Conservation (phyloP, 148 eudicot genomes). For the Camellia lanceoleosa region DNA sequence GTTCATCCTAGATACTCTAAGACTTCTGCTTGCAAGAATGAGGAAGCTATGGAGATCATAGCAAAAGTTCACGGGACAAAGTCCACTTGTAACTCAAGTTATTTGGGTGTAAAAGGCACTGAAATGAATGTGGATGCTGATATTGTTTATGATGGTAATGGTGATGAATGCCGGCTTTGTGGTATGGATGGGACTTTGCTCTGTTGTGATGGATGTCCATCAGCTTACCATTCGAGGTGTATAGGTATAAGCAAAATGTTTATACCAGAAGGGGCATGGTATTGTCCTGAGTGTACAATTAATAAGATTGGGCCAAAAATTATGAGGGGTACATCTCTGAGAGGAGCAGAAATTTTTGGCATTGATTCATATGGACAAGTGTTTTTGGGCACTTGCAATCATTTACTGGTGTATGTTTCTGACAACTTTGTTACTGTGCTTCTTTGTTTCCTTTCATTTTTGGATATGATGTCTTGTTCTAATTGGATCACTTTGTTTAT, state of each 20-base stretch:
- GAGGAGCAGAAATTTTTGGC: conserved; percentile 74
- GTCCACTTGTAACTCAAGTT: conserved; percentile 20
- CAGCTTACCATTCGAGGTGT: conserved; percentile 94
- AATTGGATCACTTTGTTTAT: too few relatives aligned
- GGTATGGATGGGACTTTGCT: conserved; percentile 93
- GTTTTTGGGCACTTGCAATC: conserved; percentile 75
- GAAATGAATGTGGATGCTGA: conserved; percentile 26
- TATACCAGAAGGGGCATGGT: conserved; percentile 83
- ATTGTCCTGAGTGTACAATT: conserved; percentile 86
- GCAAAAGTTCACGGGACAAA: conserved; percentile 25
- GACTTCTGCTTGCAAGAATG: conserved; percentile 45
- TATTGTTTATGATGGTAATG: conserved; percentile 62
- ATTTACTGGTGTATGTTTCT: conserved; percentile 86
- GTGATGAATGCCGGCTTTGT: conserved; percentile 91
- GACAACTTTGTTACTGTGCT: conserved; percentile 9
- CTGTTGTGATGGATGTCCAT: conserved; percentile 97
- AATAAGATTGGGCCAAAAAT: conserved; percentile 49
- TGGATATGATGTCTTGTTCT: neutral
- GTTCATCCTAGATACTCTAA: conserved; percentile 58
- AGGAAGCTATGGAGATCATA: conserved; percentile 26
- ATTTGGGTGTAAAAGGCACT: conserved; percentile 25
- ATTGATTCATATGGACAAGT: conserved; percentile 67
- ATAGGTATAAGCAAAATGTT: conserved; percentile 68
- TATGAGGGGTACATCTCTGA: conserved; percentile 52
- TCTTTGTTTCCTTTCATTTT: conserved; percentile 7